Evolutionary conservation across 2,329 filamentous ascomycete genomes (phyloP).

Genomic region (Metarhizium anisopliae): DNA sequence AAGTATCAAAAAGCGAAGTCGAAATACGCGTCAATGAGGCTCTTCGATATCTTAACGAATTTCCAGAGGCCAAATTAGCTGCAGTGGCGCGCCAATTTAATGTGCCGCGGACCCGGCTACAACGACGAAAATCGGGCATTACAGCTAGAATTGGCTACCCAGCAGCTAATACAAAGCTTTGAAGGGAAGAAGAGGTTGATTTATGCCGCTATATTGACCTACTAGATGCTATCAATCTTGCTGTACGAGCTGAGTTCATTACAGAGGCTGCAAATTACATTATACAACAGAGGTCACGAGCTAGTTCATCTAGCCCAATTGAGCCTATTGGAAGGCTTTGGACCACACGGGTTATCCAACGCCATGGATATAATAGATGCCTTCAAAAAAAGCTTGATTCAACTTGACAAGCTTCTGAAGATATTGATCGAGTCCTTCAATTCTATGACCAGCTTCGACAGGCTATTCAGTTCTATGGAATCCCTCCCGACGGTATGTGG

Average conservation of each 20-base stretch:
- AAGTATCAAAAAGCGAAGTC: not conserved
- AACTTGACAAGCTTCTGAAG: constrained; percentile 3
- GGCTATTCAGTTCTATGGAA: constrained; percentile 4
- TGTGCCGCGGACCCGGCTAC: not conserved
- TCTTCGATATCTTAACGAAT: not conserved
- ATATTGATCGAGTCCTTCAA: not conserved
- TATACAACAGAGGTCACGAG: not conserved
- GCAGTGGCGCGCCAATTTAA: not conserved
- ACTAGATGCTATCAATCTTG: constrained; percentile 2
- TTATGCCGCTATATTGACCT: constrained; percentile 4
- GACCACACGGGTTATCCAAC: constrained; percentile 7
- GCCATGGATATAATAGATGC: not conserved
- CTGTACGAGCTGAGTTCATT: constrained; percentile 4
- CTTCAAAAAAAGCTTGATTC: constrained; percentile 6
- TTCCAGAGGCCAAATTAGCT: not conserved
- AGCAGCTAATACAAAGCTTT: not conserved
- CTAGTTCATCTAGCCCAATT: not conserved
- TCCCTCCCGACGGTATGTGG: constrained; percentile 5
- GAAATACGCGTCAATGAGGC: not conserved
- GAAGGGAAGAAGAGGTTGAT: constrained; percentile 1
- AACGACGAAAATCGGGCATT: not conserved
- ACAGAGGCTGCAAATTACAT: constrained; percentile 7
- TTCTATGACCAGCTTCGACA: constrained; percentile 4
- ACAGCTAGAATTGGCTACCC: not conserved
- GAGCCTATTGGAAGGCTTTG: constrained; percentile 1